Conservation (phyloP, 495 filamentous ascomycete species). For the Durotheca rogersii region DNA sequence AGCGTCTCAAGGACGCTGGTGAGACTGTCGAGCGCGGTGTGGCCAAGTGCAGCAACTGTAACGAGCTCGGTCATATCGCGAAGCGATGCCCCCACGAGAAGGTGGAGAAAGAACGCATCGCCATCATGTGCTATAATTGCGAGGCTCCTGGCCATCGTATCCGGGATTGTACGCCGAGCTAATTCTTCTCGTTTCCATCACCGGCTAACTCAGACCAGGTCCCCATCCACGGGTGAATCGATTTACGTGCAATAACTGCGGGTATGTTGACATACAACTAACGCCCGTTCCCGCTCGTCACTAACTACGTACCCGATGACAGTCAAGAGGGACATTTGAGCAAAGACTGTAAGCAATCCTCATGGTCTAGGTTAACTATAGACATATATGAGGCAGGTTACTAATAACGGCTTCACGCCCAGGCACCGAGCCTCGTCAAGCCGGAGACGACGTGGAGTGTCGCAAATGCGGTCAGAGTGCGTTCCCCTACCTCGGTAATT, state of each 20-base stretch:
- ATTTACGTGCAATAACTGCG: slow-evolving; percentile 81
- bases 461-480: slow-evolving; percentile 71
- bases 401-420: no score
- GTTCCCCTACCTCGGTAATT: slow-evolving; percentile 15
- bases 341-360: slow-evolving; percentile 42
- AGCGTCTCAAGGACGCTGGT: slow-evolving; percentile 73
- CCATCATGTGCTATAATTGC: slow-evolving; percentile 77
- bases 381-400: slow-evolving; percentile 34
- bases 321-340: slow-evolving; percentile 44
- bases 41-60: slow-evolving; percentile 69
- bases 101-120: slow-evolving; percentile 44
- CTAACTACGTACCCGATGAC: slow-evolving; percentile 2
- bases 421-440: slow-evolving; percentile 64
- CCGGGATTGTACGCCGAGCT: slow-evolving; percentile 60
- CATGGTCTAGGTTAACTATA: no score
- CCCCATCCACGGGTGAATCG: slow-evolving; percentile 54
- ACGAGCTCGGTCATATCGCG: slow-evolving; percentile 70
- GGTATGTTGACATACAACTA: slow-evolving; percentile 45
- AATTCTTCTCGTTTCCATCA: slow-evolving; percentile 14
- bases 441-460: slow-evolving; percentile 71
- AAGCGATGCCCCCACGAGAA: slow-evolving; percentile 67
- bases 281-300: not conserved
- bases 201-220: slow-evolving; percentile 41
- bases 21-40: slow-evolving; percentile 64
- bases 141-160: slow-evolving; percentile 64